phyloP scores from a whole-genome alignment of 2,329 filamentous ascomycete genomes.

The Pyricularia grisea region DNA sequence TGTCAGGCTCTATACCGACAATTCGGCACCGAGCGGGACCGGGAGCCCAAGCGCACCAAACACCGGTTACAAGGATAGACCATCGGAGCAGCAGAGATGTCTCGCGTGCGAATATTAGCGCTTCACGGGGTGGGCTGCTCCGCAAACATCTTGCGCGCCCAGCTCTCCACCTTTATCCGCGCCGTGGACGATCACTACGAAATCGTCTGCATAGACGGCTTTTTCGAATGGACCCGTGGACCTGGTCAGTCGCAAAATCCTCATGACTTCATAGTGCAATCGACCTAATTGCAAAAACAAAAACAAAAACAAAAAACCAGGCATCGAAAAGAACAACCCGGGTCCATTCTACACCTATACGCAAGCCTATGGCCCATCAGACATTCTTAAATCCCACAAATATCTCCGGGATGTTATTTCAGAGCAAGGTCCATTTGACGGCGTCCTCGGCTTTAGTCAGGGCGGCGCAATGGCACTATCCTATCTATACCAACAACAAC shows the following conservation, averaged over 20 bases:
- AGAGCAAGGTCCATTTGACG: background rate
- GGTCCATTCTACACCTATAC: background rate
- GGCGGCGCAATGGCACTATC: background rate
- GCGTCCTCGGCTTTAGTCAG: background rate
- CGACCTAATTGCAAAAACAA: too few species aligned
- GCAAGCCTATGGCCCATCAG: background rate
- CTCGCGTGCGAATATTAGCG: background rate
- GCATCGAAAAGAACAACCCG: background rate
- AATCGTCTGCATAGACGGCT: background rate
- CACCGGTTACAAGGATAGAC: background rate
- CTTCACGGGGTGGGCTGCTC: background rate
- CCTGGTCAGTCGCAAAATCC: background rate
- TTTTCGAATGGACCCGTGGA: background rate
- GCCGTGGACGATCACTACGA: background rate
- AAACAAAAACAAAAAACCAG: background rate
- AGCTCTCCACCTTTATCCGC: background rate
- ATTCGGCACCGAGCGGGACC: background rate
- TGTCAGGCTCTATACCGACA: background rate
- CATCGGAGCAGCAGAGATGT: background rate
- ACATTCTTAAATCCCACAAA: background rate
- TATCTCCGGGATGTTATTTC: background rate
- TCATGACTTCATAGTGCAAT: too few species aligned
- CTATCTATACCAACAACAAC: background rate
- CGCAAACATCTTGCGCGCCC: background rate
- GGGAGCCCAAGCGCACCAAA: background rate